Evolutionary conservation across 495 filamentous ascomycete species (phyloP), one percentile per base, ranked within the genome.

Genomic region (Penicillium antarcticum): DNA sequence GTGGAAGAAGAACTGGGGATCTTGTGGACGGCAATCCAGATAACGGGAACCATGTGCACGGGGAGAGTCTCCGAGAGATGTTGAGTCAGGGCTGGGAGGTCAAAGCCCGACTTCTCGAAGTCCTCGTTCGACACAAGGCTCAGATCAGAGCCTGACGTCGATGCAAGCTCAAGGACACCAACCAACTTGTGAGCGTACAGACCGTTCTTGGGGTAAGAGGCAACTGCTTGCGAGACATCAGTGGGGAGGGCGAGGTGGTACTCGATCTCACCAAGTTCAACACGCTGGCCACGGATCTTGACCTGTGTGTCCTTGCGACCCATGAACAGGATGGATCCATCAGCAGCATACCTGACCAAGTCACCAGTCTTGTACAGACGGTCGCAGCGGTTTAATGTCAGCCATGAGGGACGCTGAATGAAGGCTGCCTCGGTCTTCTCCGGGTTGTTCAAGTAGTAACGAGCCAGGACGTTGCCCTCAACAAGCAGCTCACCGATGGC

Each of bases 241-340:
- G 49, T 17, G 1, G 42, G 32, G 14, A 45, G 12, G 11, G 41
- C 45, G 24, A 58, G 21, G 60, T 66, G 51, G 47, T 55, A 33
- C 51, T 70, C 72, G 31, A 80, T 55, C 23, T 80, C 76, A 2
- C 55, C 57, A 1, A 77, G 56, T 7, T 80, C 72, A 7, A 80
- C 45, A 2, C 77, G 70, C 12, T 78, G 54, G 1, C 77, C 75
- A 0, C 66, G 57, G 18, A 80, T 56, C 52, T 76, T 73, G 17
- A 71, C 62, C 38, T 75, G 74, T 6, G 47, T 65, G 46, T 78
- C 74, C 4, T 65, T 67, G 18, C 69, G 65, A 6, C 66, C 66
- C 7, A 69, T 21, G 48, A 57, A 67, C 1, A 45, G 9, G 1
- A 71, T 31, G 7, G 49, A 45, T 8, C 66, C 66, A 38, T 63